phyloP scores from a whole-genome alignment of 768 basidiomycete species.

The Termitomyces sp. region DNA sequence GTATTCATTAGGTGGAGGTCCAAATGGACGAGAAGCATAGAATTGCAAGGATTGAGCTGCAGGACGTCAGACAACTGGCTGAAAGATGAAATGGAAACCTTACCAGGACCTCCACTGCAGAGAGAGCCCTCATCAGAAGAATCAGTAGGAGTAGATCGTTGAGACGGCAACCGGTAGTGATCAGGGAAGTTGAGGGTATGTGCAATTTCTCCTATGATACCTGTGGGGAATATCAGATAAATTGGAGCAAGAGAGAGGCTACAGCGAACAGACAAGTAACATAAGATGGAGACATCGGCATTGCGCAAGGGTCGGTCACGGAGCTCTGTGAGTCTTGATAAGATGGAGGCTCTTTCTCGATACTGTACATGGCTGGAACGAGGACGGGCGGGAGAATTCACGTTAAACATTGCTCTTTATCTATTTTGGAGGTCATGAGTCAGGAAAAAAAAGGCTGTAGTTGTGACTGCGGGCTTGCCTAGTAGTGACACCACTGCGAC shows the following conservation, averaged over 20 bases:
- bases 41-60: neutral
- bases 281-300: neutral
- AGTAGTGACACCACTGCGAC: neutral
- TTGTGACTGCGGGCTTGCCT: neutral
- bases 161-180: neutral
- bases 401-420: neutral
- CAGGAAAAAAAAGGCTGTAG: neutral
- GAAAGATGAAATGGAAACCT: neutral
- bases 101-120: neutral
- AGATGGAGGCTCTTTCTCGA: neutral
- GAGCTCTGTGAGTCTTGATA: neutral
- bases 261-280: neutral
- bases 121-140: neutral
- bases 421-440: neutral
- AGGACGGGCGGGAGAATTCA: neutral
- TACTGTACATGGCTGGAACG: neutral
- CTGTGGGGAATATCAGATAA: neutral
- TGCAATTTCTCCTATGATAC: neutral
- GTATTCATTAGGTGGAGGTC: neutral
- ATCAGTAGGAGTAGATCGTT: neutral
- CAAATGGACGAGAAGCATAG: neutral
- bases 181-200: neutral
- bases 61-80: neutral
- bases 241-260: neutral
- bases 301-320: neutral